Evolutionary conservation across 805 yeast genomes (phyloP).

Genomic region (Spathaspora arborariae): DNA sequence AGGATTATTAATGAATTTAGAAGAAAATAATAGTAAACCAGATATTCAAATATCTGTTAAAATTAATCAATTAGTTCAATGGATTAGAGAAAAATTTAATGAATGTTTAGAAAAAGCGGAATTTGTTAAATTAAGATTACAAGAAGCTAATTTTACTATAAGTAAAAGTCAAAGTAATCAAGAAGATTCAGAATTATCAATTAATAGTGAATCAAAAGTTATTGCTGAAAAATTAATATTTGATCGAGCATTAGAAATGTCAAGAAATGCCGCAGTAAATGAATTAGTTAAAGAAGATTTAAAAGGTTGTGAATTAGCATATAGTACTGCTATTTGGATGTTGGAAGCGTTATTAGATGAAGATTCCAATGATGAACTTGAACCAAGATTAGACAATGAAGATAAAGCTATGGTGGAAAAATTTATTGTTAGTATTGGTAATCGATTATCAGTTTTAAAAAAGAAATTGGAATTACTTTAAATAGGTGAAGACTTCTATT

Average conservation of each 20-base stretch:
- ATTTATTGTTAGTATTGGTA: slow-evolving; percentile 79
- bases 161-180: slow-evolving; percentile 17
- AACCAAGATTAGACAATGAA: slow-evolving; percentile 54
- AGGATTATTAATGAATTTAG: slow-evolving; percentile 5
- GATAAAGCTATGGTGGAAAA: slow-evolving; percentile 75
- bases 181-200: slow-evolving; percentile 3
- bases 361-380: slow-evolving; percentile 12
- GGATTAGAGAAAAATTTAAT: slow-evolving; percentile 87
- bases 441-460: slow-evolving; percentile 68
- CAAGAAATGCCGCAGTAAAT: slow-evolving; percentile 84
- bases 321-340: slow-evolving; percentile 95
- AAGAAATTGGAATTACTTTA: slow-evolving; percentile 40
- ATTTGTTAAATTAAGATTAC: slow-evolving; percentile 55
- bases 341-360: slow-evolving; percentile 69
- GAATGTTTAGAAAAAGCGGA: slow-evolving; percentile 90
- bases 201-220: slow-evolving; percentile 20
- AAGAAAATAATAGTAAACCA: slow-evolving; percentile 3
- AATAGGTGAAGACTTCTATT: not conserved
- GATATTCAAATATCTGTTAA: slow-evolving; percentile 9
- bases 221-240: slow-evolving; percentile 83
- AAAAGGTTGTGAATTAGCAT: slow-evolving; percentile 78
- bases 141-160: slow-evolving; percentile 43
- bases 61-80: slow-evolving; percentile 74
- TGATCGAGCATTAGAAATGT: slow-evolving; percentile 91
- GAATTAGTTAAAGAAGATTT: slow-evolving; percentile 76